These are phyloP conservation scores for Corrigiola litoralis DNA, from an alignment of 179 eudicot genomes.

Conservation along the genomic window DNA sequence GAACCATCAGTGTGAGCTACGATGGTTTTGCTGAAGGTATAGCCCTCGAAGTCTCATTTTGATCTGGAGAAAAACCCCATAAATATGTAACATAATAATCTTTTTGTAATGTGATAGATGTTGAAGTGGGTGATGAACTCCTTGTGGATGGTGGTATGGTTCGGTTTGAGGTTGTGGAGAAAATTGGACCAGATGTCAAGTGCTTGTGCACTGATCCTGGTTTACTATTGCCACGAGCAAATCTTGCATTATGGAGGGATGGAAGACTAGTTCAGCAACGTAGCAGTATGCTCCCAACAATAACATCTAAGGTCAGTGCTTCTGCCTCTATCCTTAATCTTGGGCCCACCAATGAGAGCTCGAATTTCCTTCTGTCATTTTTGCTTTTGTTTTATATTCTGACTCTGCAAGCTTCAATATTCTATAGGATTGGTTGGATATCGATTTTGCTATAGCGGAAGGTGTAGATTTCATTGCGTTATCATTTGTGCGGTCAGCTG, in stretches of 20 bases:
- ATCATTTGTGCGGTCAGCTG: slow-evolving; percentile 74
- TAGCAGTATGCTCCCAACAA: slow-evolving; percentile 42
- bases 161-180: slow-evolving; percentile 43
- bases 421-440: slow-evolving; percentile 82
- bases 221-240: slow-evolving; percentile 39
- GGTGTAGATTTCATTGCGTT: slow-evolving; percentile 83
- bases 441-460: slow-evolving; percentile 72
- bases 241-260: slow-evolving; percentile 44
- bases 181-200: slow-evolving; percentile 43
- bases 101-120: slow-evolving; percentile 22
- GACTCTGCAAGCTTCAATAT: background rate
- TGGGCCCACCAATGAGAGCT: background rate
- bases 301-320: slow-evolving; percentile 38
- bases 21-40: slow-evolving; percentile 98
- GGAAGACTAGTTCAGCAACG: slow-evolving; percentile 38
- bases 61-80: background rate
- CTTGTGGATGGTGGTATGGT: slow-evolving; percentile 55
- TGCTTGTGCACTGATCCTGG: slow-evolving; percentile 49
- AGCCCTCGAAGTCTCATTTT: background rate
- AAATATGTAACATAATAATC: background rate
- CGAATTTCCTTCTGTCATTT: background rate
- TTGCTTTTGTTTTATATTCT: background rate
- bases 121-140: slow-evolving; percentile 44
- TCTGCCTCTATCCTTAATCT: background rate
- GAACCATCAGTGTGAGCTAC: slow-evolving; percentile 76